Conservation (phyloP, 306 rosid genomes). For the Inga laurina region DNA sequence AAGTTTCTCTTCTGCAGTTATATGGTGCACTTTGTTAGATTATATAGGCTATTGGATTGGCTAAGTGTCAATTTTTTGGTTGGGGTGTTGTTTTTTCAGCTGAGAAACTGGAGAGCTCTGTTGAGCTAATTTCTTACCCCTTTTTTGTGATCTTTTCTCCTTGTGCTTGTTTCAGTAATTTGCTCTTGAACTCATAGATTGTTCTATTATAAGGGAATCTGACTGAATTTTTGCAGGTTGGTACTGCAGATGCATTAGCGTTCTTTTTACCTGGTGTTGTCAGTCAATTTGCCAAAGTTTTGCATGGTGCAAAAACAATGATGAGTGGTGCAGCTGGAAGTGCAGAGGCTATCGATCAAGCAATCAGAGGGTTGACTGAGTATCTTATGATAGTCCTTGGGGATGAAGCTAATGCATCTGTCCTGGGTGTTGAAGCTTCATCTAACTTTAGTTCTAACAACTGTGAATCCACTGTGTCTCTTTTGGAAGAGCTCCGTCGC, state of each 20-base stretch:
- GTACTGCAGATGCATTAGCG: slow-evolving; percentile 88
- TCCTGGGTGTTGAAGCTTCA: slow-evolving; percentile 45
- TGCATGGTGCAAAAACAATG: slow-evolving; percentile 72
- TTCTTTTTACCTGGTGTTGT: slow-evolving; percentile 95
- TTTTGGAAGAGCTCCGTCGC: slow-evolving; percentile 78
- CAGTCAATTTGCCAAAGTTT: slow-evolving; percentile 81
- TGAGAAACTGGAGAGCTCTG: background rate
- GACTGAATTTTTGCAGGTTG: slow-evolving; percentile 55
- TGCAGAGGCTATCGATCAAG: slow-evolving; percentile 73
- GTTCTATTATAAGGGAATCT: slow-evolving; percentile 21
- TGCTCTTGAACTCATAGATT: slow-evolving; percentile 1
- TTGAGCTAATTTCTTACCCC: background rate
- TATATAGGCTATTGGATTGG: background rate
- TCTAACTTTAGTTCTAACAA: slow-evolving; percentile 36
- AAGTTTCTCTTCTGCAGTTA: background rate
- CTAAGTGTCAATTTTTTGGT: background rate
- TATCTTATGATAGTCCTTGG: slow-evolving; percentile 84
- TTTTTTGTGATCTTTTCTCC: slow-evolving; percentile 2
- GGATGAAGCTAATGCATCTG: slow-evolving; percentile 63
- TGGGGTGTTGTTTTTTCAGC: background rate
- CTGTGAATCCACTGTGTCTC: slow-evolving; percentile 47
- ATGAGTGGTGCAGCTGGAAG: slow-evolving; percentile 93
- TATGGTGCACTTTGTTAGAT: background rate
- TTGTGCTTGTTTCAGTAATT: background rate
- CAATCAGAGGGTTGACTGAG: slow-evolving; percentile 83